These are phyloP conservation scores for Aspergillus costaricaensis DNA, from an alignment of 2,329 filamentous ascomycete genomes.

Conservation along the genomic window DNA sequence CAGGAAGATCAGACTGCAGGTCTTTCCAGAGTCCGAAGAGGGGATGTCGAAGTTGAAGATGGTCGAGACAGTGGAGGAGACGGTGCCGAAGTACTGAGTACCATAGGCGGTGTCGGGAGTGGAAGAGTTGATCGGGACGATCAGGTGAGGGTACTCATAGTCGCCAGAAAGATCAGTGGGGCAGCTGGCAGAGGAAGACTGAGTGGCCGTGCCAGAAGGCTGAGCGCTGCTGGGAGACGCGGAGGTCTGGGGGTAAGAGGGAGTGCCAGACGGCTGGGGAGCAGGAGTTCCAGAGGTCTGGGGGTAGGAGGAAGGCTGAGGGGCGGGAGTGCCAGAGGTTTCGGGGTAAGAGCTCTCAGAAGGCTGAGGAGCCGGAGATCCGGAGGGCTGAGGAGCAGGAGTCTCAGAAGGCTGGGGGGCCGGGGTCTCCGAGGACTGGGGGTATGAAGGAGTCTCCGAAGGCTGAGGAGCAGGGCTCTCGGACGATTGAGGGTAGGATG, in stretches of 20 bases:
- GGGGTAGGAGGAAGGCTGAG: constrained; percentile 11
- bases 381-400: neutral
- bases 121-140: constrained; percentile 60
- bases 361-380: constrained; percentile 4
- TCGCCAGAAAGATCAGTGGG: constrained; percentile 49
- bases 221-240: constrained; percentile 13
- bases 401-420: neutral
- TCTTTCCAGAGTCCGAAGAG: constrained; percentile 54
- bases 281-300: neutral
- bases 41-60: constrained; percentile 73
- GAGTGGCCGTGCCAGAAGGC: constrained; percentile 16
- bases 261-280: constrained; percentile 4
- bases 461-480: neutral
- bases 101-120: constrained; percentile 56
- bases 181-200: constrained; percentile 36
- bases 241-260: neutral
- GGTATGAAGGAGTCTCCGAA: neutral
- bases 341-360: constrained; percentile 5
- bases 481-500: neutral
- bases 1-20: constrained; percentile 67
- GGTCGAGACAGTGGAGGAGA: constrained; percentile 55
- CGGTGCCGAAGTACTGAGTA: constrained; percentile 57
- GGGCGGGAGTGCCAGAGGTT: neutral
- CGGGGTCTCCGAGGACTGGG: neutral
- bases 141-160: constrained; percentile 63